Evolutionary conservation across 345 rosid species (phyloP), one percentile per base, ranked within the genome.

Genomic region (Lepidium aucheri): DNA sequence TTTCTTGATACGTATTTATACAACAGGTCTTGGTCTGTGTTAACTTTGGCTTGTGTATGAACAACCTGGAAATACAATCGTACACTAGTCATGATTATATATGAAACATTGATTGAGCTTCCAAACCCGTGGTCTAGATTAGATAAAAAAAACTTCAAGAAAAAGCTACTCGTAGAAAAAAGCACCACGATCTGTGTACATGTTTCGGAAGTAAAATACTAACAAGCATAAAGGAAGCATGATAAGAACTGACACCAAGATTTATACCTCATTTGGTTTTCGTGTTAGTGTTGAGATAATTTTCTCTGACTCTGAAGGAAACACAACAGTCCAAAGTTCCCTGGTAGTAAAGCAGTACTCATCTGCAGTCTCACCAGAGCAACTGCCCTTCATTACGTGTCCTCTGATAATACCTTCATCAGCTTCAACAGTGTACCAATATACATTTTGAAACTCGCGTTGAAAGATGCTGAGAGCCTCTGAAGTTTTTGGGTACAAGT

Each of bases 1-100:
- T 89, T 95, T 62, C 75, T 88, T 7, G 99, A 95, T 70, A 91
- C 78, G 39, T 89, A 91, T 76, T 95, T 95, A 54, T 88, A 95
- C 86, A 95, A 81, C 53, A 87, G 85, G 73, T 91, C 97, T 74
- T 90, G 93, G 42, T 95, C 97, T 67, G 87, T 77, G 68, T 84
- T 73, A 44, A 76, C 87, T 84, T 95, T 95, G 65, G 97, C 97
- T 83, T 91, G 99, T 68, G 97, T 95, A 69, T 91, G 99, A 68
- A 95, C 91, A 58, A 89, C 99, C 99, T 94, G 78, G 46, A 69
- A 70, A 38, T 14, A 53, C 41, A 60, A 61, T 22, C 12, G 49
- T 17, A 63, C 3, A 11, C 33, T 53, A 53, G 41, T 53, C 73
- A 45, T 15, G 39, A 50, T 55, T 47, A 40, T 56, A 32, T 4